phyloP scores from a whole-genome alignment of 352 stramenopile species.

The Labyrinthula sp. region DNA sequence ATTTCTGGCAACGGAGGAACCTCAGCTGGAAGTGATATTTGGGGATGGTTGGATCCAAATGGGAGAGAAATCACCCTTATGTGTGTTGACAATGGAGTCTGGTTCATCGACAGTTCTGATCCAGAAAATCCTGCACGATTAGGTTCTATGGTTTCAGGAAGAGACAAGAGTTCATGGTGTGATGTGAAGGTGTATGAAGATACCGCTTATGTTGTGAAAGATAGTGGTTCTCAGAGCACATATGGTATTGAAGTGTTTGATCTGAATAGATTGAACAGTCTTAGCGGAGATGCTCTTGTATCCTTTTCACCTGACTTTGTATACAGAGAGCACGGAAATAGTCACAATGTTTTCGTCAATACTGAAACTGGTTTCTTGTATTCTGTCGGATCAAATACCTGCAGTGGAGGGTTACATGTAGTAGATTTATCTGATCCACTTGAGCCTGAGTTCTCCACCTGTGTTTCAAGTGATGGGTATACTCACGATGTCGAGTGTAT shows the following conservation, averaged over 20 bases:
- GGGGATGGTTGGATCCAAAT: conserved; percentile 14
- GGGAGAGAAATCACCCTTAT: conserved; percentile 1
- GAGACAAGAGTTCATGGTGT: conserved; percentile 8
- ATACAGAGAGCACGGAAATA: conserved; percentile 5
- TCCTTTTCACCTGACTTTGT: background rate
- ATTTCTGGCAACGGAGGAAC: too few species aligned
- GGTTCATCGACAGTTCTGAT: conserved; percentile 8
- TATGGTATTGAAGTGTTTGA: conserved; percentile 35
- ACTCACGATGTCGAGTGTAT: conserved; percentile 33
- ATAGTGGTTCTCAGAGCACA: background rate
- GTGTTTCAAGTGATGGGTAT: conserved; percentile 25
- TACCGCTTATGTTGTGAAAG: conserved; percentile 31
- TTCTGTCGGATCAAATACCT: conserved; percentile 16
- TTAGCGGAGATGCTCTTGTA: too few species aligned
- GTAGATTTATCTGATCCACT: conserved; percentile 25
- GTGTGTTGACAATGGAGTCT: background rate
- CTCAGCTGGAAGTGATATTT: conserved; percentile 5
- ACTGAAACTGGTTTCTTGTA: conserved; percentile 13
- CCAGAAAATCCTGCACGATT: background rate
- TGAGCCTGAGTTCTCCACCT: conserved; percentile 9
- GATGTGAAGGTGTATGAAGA: conserved; percentile 31
- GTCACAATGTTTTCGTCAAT: conserved; percentile 33
- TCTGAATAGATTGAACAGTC: conserved; percentile 20
- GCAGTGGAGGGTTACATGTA: conserved; percentile 27
- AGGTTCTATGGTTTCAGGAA: background rate